Base-by-base conservation (phyloP, 441 rosid genomes). In the Capsella rubella region DNA sequence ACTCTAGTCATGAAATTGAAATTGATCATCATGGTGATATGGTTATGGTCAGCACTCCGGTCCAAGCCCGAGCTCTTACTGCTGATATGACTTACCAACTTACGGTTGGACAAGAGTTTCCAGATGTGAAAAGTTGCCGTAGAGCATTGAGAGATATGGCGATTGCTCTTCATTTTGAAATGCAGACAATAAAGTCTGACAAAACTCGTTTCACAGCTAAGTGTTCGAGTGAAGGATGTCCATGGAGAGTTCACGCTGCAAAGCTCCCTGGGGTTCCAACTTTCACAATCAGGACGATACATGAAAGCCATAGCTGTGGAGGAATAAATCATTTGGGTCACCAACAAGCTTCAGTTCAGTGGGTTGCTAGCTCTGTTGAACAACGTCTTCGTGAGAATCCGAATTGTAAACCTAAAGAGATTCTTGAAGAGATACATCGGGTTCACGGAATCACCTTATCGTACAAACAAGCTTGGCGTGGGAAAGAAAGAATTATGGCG, bases 401-500 rank as follows among this genome's bases (percentile, higher is more conserved):
- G 2, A 89, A 88, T 64, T 95, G 78, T 83, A 92, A 88, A 82
- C 99, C 99, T 12, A 95, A 92, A 79, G 98, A 92, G 86, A 95
- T 92, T 73, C 81, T 90, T 55, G 98, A 95, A 81, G 98, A 95
- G 88, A 92, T 95, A 60, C 99, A 92, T 63, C 84, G 96, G 49
- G 87, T 83, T 39, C 98, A 92, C 54, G 99, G 99, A 12, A 92
- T 95, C 61, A 87, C 99, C 45, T 78, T 95, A 40, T 92, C 99
- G 0, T 95, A 92, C 84, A 95, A 92, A 82, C 98, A 92, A 85
- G 99, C 98, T n/a, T 95, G 99, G 97, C 90, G 99, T 61, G 99
- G 99, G 61, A 95, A 95, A 79, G 98, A 95, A 79, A 90, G 97
- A 25, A 90, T 90, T 68, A 90, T 92, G 97, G 95, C 97, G 15